Evolutionary conservation across 2,329 filamentous ascomycete genomes (phyloP), one percentile per base, ranked within the genome.

Genomic region (Pestalotiopsis sp.): DNA sequence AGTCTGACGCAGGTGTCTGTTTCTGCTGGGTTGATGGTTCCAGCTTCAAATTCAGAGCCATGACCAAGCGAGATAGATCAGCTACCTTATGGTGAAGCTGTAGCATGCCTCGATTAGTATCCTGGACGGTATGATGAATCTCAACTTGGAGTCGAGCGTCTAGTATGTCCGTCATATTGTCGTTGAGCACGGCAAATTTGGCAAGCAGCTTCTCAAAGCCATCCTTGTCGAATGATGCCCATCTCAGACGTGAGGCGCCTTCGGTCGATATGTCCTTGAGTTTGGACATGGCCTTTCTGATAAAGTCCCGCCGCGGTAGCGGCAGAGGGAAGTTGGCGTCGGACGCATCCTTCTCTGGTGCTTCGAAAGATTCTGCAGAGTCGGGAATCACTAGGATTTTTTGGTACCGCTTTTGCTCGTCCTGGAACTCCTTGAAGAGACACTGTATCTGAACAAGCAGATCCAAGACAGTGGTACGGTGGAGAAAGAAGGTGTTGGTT

Each of bases 401-500:
- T 27, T 77, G 75, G 70, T 85, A 79, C 49, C 76, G 78, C 62
- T 75, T 75, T 68, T 85, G 83, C 13, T 83, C 77, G 57, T 80
- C 77, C 38, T 80, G 79, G 66, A 85, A 86, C 68, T 86, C 81
- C 49, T 82, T 78, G 71, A 85, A 84, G 25, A 86, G 74, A 60
- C 81, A 84, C 67, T 82, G 79, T 9, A 85, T 80, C 70, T 85
- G 83, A 6, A 85, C 79, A 23, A 86, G 76, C 63, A 85, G 72
- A 70, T 86, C 84, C 1, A 86, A 78, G n/a, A 86, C 80, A 0
- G 82, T 84, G 68, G 84, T 83, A 25, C 83, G 82, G 71, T 85
- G 83, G 52, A 86, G 75, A 39, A 82, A 78, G 70, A 85, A 86
- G 17, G 82, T 80, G 72, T 85, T 86, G 60, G 83, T 84, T 69